phyloP scores from a whole-genome alignment of 306 rosid species.

The Prunus armeniaca region DNA sequence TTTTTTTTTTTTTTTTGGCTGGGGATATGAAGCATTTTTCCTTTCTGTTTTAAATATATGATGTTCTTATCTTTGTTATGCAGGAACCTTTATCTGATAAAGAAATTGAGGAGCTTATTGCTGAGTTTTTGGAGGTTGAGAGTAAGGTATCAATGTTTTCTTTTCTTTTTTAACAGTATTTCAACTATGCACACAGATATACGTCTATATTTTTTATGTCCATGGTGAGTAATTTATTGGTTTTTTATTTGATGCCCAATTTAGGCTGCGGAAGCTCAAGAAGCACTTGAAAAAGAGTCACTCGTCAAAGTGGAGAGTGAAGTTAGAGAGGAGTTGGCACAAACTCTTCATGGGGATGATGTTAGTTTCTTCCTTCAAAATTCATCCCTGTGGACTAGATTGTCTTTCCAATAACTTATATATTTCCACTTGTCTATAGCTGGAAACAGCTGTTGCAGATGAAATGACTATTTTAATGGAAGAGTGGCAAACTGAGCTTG shows the following conservation, averaged over 20 bases:
- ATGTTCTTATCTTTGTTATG: constrained; percentile 30
- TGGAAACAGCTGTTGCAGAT: constrained; percentile 77
- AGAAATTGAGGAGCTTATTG: constrained; percentile 72
- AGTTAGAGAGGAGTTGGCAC: constrained; percentile 82
- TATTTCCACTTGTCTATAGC: constrained; percentile 47
- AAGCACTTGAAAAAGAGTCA: constrained; percentile 95
- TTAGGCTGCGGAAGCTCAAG: constrained; percentile 99
- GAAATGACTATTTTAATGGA: constrained; percentile 73
- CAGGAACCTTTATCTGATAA: constrained; percentile 82
- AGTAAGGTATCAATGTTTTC: constrained; percentile 67
- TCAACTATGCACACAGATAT: not conserved
- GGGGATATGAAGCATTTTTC: not conserved
- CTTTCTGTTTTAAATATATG: not conserved
- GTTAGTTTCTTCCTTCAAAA: constrained; percentile 52
- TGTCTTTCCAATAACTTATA: constrained; percentile 25
- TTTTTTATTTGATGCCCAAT: constrained; percentile 37
- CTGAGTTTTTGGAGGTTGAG: constrained; percentile 89
- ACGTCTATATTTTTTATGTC: not conserved
- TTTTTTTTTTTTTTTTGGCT: not conserved
- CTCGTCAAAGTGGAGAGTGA: constrained; percentile 83
- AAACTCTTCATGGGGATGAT: constrained; percentile 62
- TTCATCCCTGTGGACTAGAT: constrained; percentile 12
- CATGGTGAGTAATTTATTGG: constrained; percentile 2
- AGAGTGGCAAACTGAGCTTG: constrained; percentile 83
- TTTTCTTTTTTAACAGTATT: not conserved